Conservation (phyloP, 2,329 filamentous ascomycete genomes). For the Myotisia sp. region DNA sequence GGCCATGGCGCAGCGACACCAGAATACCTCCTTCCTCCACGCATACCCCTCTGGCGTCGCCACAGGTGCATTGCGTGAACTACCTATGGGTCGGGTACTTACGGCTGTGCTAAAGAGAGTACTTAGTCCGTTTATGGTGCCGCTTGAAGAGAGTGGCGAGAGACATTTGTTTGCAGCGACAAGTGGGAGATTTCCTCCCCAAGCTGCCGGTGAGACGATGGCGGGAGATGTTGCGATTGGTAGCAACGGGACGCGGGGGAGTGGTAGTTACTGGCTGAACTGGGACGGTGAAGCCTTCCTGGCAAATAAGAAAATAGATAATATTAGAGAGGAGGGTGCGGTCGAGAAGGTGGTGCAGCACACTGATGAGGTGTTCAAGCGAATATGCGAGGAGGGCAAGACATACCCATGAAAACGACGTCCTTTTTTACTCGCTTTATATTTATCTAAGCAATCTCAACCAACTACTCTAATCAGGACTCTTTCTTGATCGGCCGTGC, state of each 20-base stretch:
- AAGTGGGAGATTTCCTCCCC: conserved; percentile 9
- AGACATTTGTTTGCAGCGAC: conserved; percentile 15
- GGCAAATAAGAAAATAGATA: conserved; percentile 10
- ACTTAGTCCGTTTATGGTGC: conserved; percentile 10
- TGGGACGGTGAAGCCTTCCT: conserved; percentile 12
- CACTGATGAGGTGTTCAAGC: conserved; percentile 13
- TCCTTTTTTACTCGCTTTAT: no score
- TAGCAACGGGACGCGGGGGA: conserved; percentile 12
- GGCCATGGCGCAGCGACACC: conserved; percentile 34
- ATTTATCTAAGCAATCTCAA: no score
- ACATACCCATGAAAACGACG: conserved; percentile 6
- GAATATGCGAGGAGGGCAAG: conserved; percentile 9
- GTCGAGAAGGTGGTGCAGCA: conserved; percentile 15
- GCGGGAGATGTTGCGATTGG: conserved; percentile 10
- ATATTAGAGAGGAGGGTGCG: conserved; percentile 10
- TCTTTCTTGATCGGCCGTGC: no score
- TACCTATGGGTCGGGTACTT: conserved; percentile 3
- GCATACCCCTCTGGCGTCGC: conserved; percentile 32
- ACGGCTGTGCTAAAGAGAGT: conserved; percentile 22
- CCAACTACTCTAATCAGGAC: no score
- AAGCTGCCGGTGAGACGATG: conserved; percentile 4
- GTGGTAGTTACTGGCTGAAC: conserved; percentile 12
- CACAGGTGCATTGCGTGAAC: conserved; percentile 4
- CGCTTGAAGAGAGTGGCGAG: conserved; percentile 14
- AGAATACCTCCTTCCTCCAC: conserved; percentile 37